phyloP scores from a whole-genome alignment of 345 rosid genomes.

The Clausena lansium region DNA sequence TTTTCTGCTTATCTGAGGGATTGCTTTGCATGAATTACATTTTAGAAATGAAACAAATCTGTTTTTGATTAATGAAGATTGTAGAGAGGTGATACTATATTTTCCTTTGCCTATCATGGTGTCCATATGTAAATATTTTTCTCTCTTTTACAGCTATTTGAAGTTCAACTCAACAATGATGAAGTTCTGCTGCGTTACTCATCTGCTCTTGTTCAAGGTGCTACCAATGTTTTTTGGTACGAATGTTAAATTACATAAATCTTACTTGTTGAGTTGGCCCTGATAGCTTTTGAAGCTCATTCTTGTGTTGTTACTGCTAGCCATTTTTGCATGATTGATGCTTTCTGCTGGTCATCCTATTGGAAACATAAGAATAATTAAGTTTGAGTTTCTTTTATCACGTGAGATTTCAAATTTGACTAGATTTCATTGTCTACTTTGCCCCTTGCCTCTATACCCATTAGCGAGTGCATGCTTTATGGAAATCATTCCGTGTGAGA shows the following conservation, averaged over 20 bases:
- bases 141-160: constrained; percentile 65
- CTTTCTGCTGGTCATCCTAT: neutral
- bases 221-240: constrained; percentile 97
- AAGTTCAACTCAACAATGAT: constrained; percentile 66
- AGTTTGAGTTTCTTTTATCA: neutral
- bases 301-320: neutral
- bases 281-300: neutral
- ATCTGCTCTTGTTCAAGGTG: constrained; percentile 97
- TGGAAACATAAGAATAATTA: neutral
- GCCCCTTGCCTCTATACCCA: neutral
- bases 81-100: neutral
- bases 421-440: neutral
- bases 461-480: neutral
- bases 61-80: neutral
- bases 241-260: constrained; percentile 19
- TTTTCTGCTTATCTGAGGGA: neutral
- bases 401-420: neutral
- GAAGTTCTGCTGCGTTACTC: constrained; percentile 88
- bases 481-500: neutral
- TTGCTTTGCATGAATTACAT: neutral
- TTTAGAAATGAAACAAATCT: neutral
- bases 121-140: neutral
- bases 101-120: neutral
- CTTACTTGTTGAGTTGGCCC: neutral
- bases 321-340: neutral